phyloP scores from a whole-genome alignment of 305 asterid species.

The Ilex paraguariensis region DNA sequence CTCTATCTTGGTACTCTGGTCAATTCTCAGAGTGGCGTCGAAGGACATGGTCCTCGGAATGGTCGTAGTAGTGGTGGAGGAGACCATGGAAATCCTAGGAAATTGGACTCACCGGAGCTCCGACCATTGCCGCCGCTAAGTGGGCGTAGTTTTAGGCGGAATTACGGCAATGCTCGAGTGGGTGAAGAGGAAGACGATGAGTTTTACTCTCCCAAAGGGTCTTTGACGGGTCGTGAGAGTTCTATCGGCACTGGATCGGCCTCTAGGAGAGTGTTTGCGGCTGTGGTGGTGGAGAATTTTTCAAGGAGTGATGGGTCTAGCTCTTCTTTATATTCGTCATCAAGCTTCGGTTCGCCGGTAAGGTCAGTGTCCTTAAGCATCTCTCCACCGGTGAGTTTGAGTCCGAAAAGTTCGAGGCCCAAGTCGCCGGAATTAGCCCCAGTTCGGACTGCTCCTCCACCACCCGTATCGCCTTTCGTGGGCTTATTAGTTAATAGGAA shows the following conservation, averaged over 20 bases:
- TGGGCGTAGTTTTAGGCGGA: not conserved
- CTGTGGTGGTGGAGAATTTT: conserved; percentile 10
- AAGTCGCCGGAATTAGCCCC: conserved; percentile 41
- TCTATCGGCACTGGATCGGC: conserved; percentile 19
- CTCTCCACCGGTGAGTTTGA: conserved; percentile 55
- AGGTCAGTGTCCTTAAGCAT: conserved; percentile 55
- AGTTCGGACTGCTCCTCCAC: not conserved
- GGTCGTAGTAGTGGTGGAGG: not conserved
- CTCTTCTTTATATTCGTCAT: conserved; percentile 13
- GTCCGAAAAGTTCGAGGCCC: conserved; percentile 50
- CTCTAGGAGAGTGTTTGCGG: conserved; percentile 18
- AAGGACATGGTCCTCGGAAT: conserved; percentile 1
- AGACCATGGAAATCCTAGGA: conserved; percentile 2
- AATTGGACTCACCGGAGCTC: conserved; percentile 25
- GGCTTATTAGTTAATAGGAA: too few relatives aligned
- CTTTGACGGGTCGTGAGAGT: conserved; percentile 15
- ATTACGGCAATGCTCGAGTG: conserved; percentile 2
- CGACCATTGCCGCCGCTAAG: conserved; percentile 23
- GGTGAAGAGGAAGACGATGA: conserved; percentile 17
- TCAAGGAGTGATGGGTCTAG: conserved; percentile 1
- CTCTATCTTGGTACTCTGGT: conserved; percentile 25
- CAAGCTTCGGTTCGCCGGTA: conserved; percentile 51
- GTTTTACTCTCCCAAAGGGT: conserved; percentile 19
- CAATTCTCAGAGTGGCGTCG: conserved; percentile 9
- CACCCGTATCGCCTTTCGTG: not conserved